phyloP scores from a whole-genome alignment of 257 asterid genomes.

The Leonotis leonurus region DNA sequence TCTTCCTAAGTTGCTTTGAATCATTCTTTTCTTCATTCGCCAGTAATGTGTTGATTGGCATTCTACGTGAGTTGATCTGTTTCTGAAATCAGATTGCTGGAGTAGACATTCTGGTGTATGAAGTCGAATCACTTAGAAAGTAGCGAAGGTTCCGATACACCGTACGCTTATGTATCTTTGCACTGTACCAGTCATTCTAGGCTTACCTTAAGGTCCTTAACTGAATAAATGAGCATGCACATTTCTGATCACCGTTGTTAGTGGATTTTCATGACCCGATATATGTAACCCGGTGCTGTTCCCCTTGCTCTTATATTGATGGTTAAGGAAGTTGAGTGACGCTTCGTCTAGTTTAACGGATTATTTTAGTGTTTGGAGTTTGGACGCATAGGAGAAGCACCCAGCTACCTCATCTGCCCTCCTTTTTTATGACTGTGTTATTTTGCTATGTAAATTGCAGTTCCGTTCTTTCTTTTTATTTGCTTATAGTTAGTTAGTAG shows the following conservation, averaged over 20 bases:
- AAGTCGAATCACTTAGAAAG: not conserved
- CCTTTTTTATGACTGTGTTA: not conserved
- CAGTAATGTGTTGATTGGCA: not conserved
- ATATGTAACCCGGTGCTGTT: not conserved
- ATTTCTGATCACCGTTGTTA: not conserved
- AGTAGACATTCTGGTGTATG: not conserved
- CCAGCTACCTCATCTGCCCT: not conserved
- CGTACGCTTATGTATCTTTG: not conserved
- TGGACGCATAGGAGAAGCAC: not conserved
- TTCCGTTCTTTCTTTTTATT: not conserved
- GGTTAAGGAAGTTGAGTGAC: not conserved
- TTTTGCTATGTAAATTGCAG: not conserved
- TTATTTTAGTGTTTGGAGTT: not conserved
- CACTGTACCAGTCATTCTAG: not conserved
- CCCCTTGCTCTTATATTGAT: not conserved
- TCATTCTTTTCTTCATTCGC: not conserved
- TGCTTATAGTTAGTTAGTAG: not conserved
- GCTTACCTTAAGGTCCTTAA: no score
- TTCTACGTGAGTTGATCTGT: not conserved
- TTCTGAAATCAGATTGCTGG: not conserved
- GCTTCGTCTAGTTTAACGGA: not conserved
- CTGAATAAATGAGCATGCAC: not conserved
- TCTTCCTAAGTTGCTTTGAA: not conserved
- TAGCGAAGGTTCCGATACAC: not conserved
- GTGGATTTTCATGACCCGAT: not conserved